Evolutionary conservation across 1,284 basidiomycete species (phyloP).

Genomic region (Apiotrichum domesticum): DNA sequence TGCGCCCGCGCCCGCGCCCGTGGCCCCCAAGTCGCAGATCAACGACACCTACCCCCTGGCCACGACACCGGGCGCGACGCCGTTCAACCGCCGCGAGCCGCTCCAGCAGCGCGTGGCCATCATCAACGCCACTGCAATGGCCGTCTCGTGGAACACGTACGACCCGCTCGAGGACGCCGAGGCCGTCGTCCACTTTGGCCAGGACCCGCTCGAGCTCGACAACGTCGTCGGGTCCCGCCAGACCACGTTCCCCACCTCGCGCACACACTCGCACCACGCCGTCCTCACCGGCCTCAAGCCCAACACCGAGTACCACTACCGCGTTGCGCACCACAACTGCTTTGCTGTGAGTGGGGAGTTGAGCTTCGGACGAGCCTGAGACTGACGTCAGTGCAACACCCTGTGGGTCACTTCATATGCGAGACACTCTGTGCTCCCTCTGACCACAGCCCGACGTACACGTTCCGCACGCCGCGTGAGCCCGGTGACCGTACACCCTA

Average conservation of each 20-base stretch:
- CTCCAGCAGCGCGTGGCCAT: slow-evolving; percentile 26
- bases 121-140: slow-evolving; percentile 17
- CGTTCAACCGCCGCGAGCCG: slow-evolving; percentile 21
- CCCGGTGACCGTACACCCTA: slow-evolving; percentile 16
- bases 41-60: slow-evolving; percentile 17
- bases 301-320: slow-evolving; percentile 26
- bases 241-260: slow-evolving; percentile 20
- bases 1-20: not conserved
- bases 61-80: slow-evolving; percentile 18
- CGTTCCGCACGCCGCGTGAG: slow-evolving; percentile 21
- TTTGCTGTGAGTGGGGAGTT: slow-evolving; percentile 3
- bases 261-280: slow-evolving; percentile 23
- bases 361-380: not conserved
- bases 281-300: slow-evolving; percentile 19
- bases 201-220: slow-evolving; percentile 20
- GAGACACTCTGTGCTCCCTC: too few species aligned
- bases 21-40: not conserved
- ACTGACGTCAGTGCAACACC: slow-evolving; percentile 16
- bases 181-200: slow-evolving; percentile 21
- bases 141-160: slow-evolving; percentile 28
- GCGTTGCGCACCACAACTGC: slow-evolving; percentile 26
- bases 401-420: slow-evolving; percentile 1
- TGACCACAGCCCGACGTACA: slow-evolving; percentile 18
- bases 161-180: slow-evolving; percentile 11
- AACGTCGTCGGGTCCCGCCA: slow-evolving; percentile 7